These are phyloP conservation scores for Rhynchospora tenuis DNA, from an alignment of 176 grass and related monocot genomes.

Conservation along the genomic window DNA sequence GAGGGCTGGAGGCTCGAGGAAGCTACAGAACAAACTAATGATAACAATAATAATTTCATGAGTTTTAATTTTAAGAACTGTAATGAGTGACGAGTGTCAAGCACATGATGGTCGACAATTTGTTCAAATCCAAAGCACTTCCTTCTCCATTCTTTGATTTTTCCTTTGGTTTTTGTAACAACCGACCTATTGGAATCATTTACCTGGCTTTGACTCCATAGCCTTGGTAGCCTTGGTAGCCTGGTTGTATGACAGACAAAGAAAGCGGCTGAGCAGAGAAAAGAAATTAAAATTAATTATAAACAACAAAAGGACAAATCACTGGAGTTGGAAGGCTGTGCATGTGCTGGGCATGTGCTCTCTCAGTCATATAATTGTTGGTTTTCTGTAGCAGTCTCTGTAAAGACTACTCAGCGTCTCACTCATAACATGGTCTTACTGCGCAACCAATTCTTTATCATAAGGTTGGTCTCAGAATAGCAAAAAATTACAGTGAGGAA, in stretches of 20 bases:
- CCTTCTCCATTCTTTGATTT: slow-evolving; percentile 7
- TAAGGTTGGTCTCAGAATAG: too few relatives aligned
- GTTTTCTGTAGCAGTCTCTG: neutral
- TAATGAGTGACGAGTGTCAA: neutral
- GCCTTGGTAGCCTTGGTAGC: neutral
- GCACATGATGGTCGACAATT: neutral
- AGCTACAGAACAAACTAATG: neutral
- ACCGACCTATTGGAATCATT: neutral
- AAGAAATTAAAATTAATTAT: neutral
- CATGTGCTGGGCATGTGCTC: slow-evolving; percentile 23
- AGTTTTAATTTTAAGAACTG: neutral
- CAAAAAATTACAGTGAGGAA: neutral
- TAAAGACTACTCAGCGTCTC: neutral
- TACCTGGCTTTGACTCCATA: neutral
- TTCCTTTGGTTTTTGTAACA: neutral
- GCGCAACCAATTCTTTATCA: too few relatives aligned
- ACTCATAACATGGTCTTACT: neutral
- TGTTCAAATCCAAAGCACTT: neutral
- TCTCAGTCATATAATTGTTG: slow-evolving; percentile 1
- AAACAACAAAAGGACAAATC: slow-evolving; percentile 4
- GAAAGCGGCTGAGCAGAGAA: neutral
- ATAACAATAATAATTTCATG: neutral
- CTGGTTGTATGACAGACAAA: neutral
- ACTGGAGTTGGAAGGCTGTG: neutral
- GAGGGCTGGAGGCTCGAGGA: slow-evolving; percentile 8